Evolutionary conservation across 495 filamentous ascomycete genomes (phyloP), one percentile per base, ranked within the genome.

Genomic region (Jackrogersella minutella): DNA sequence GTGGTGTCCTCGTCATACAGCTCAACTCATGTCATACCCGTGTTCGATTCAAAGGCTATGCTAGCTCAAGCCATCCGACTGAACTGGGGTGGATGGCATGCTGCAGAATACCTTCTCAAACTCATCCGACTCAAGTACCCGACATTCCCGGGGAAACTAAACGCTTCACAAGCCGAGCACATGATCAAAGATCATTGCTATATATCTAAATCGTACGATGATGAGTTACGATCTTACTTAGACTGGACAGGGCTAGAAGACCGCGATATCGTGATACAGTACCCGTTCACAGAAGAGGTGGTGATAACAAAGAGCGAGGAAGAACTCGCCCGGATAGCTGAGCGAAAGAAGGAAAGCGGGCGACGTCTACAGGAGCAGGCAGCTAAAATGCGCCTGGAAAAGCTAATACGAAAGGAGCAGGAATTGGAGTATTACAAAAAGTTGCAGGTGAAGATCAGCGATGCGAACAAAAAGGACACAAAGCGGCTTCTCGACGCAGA

Each of bases 81-180:
- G 9, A 97, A 97, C 73, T 99, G 94, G 95, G 96, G 95, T 24
- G 91, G 96, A 21, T 89, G 86, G 73, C 91, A 98, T 64, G 87
- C 85, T 11, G 89, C 92, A 0, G 95, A 98, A 73, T 97, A 96
- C 70, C 82, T 98, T 10, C 80, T 92, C 14, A 97, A 97, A 74
- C 84, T 98, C 24, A 84, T 99, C 55, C 87, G 86, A 66, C 81
- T 97, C n/a, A 99, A 99, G 74, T 99, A 99, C 70, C 92, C 93
- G 8, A 85, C 84, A 0, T 96, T 97, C 64, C 90, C 92, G 0
- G 88, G 90, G 2, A 93, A 93, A 61, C 83, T 97, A 57, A 94
- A 88, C 47, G 84, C 91, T 13, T 87, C 87, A 47, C 95, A 99
- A 72, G 87, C 91, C 53, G 94, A 98, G 70, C 82, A 92, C 46